phyloP scores from a whole-genome alignment of 495 filamentous ascomycete genomes.

The Hypoxylon intermedium region DNA sequence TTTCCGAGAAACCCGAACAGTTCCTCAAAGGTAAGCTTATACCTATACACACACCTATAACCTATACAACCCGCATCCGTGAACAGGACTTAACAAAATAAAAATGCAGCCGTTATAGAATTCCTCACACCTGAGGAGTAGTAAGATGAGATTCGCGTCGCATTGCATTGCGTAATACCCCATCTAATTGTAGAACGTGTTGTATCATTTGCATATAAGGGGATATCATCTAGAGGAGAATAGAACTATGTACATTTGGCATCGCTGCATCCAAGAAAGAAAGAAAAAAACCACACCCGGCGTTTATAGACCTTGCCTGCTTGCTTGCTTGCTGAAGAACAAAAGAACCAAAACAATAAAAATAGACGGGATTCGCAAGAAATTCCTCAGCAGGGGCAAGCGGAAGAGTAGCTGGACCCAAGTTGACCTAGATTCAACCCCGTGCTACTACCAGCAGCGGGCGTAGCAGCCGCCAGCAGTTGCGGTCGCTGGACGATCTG shows the following conservation, averaged over 20 bases:
- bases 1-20: slow-evolving; percentile 87
- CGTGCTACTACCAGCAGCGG: slow-evolving; percentile 12
- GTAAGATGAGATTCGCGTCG: slow-evolving; percentile 28
- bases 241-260: slow-evolving; percentile 25
- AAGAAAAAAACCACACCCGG: too few relatives aligned
- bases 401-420: slow-evolving; percentile 25
- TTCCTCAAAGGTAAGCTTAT: slow-evolving; percentile 76
- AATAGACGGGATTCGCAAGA: background rate
- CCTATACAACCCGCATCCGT: too few relatives aligned
- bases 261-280: slow-evolving; percentile 17
- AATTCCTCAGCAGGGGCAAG: slow-evolving; percentile 35
- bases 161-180: background rate
- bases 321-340: slow-evolving; percentile 4
- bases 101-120: slow-evolving; percentile 62
- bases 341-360: too few relatives aligned
- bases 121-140: slow-evolving; percentile 70
- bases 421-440: slow-evolving; percentile 29
- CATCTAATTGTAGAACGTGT: slow-evolving; percentile 9
- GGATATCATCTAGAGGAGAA: slow-evolving; percentile 40
- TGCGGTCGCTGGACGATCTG: slow-evolving; percentile 56
- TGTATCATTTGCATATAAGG: slow-evolving; percentile 26
- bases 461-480: slow-evolving; percentile 45
- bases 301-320: slow-evolving; percentile 15
- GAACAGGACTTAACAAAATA: slow-evolving; percentile 13
- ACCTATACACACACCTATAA: too few relatives aligned